A percentile compares a stretch with the other conserved stretches of the same genome.
phyloP scores from a whole-genome alignment of 78 protist species.

The Anaeramoeba flamelloides region DNA sequence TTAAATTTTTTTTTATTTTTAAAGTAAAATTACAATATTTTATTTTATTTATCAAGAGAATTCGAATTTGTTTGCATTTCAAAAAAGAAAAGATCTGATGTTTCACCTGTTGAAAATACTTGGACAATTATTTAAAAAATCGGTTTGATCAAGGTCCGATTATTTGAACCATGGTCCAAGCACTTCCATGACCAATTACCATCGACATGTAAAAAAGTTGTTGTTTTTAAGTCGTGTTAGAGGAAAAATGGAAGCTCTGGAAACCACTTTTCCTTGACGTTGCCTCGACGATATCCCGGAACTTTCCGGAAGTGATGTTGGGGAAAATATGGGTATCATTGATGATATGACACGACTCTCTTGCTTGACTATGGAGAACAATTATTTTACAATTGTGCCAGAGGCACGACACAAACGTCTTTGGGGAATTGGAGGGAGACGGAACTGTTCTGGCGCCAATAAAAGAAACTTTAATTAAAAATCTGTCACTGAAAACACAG shows the following conservation, averaged over 20 bases:
- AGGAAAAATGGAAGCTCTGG: constrained; percentile 34
- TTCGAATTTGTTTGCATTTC: too few relatives aligned
- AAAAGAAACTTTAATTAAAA: neutral
- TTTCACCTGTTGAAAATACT: too few relatives aligned
- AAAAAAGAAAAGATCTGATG: too few relatives aligned
- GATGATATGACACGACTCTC: constrained; percentile 40
- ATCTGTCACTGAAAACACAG: constrained; percentile 5
- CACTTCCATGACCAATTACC: constrained; percentile 18
- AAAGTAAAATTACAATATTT: too few relatives aligned
- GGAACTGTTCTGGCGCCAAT: constrained; percentile 12
- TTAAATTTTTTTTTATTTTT: too few relatives aligned
- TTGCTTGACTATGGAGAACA: constrained; percentile 1
- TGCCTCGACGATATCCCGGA: neutral
- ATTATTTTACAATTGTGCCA: constrained; percentile 1
- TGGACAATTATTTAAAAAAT: too few relatives aligned
- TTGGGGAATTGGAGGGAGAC: constrained; percentile 15
- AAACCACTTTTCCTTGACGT: constrained; percentile 47
- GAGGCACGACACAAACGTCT: constrained; percentile 19
- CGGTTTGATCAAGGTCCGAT: constrained; percentile 37
- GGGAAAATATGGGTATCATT: constrained; percentile 35
- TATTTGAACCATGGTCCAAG: constrained; percentile 43
- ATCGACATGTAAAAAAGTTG: constrained; percentile 22
- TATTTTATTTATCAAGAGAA: too few relatives aligned
- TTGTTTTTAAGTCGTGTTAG: constrained; percentile 34
- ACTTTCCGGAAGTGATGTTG: constrained; percentile 14